Evolutionary conservation across 2,329 filamentous ascomycete genomes (phyloP).

Genomic region (Seiridium cupressi): DNA sequence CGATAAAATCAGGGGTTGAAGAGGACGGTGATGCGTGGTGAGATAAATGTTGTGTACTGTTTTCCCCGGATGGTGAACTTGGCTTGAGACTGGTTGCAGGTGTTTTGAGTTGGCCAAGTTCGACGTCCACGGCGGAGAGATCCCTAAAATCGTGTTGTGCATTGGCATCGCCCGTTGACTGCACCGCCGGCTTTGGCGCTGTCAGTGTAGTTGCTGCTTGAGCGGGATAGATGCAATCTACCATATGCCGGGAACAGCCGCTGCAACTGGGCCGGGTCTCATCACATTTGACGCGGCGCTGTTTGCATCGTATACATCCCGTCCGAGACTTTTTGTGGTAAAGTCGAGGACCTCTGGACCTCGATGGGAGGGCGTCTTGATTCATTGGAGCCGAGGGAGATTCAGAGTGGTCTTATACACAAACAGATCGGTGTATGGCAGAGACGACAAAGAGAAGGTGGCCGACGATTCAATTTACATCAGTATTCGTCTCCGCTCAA

Average conservation of each 20-base stretch:
- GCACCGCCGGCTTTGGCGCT: neutral
- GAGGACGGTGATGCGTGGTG: neutral
- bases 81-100: slow-evolving; percentile 2
- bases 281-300: slow-evolving; percentile 22
- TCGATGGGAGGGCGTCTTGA: neutral
- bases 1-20: neutral
- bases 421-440: neutral
- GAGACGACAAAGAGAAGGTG: neutral
- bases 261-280: slow-evolving; percentile 26
- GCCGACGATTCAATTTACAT: neutral
- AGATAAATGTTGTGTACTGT: neutral
- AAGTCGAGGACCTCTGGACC: slow-evolving; percentile 22
- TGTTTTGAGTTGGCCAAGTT: neutral
- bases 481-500: too few species aligned
- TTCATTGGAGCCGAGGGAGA: neutral
- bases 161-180: neutral
- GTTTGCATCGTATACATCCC: slow-evolving; percentile 19
- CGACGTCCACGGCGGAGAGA: neutral
- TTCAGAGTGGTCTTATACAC: neutral
- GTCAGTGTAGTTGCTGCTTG: slow-evolving; percentile 11
- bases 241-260: slow-evolving; percentile 27
- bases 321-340: slow-evolving; percentile 31
- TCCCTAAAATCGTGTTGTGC: neutral
- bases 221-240: slow-evolving; percentile 26
- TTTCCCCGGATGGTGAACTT: slow-evolving; percentile 12